Conservation (phyloP, 2,329 filamentous ascomycete genomes). For the Sarocladium kiliense region DNA sequence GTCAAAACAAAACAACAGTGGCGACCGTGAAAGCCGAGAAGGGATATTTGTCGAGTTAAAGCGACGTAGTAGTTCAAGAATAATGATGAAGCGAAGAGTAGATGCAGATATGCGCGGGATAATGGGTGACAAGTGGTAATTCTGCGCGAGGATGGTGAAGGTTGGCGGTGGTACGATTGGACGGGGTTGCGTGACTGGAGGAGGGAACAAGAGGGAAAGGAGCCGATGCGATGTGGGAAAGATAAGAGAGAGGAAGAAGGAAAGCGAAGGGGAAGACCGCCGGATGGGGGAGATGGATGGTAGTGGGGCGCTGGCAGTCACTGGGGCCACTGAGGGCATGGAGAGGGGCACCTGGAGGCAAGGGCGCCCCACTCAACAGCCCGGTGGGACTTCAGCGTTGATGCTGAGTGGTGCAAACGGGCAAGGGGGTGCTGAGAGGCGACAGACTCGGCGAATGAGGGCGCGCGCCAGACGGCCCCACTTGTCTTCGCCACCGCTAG, state of each 20-base stretch:
- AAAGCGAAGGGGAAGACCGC: background rate
- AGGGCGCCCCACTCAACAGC: background rate
- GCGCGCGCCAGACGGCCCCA: slow-evolving; percentile 17
- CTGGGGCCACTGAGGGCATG: slow-evolving; percentile 1
- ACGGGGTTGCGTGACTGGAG: slow-evolving; percentile 8
- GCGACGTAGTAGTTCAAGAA: background rate
- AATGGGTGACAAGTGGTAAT: background rate
- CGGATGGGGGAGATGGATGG: slow-evolving; percentile 6
- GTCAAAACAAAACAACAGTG: background rate
- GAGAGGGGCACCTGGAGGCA: slow-evolving; percentile 5
- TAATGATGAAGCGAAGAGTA: slow-evolving; percentile 7
- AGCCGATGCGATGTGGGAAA: slow-evolving; percentile 2
- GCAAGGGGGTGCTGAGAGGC: background rate
- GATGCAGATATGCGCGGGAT: slow-evolving; percentile 5
- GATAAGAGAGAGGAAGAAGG: slow-evolving; percentile 9
- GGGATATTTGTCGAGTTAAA: slow-evolving; percentile 1
- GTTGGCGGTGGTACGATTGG: background rate
- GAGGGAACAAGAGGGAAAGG: slow-evolving; percentile 8
- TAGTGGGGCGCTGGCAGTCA: background rate
- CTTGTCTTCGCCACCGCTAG: slow-evolving; percentile 24
- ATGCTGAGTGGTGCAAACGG: slow-evolving; percentile 1
- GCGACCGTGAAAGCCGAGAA: background rate
- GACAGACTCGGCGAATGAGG: slow-evolving; percentile 25
- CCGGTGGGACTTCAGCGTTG: slow-evolving; percentile 13
- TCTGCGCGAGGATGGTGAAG: background rate